Percentiles rank a stretch among this genome's conserved stretches.
Evolutionary conservation across 306 rosid species (phyloP).

Genomic region (Medicago truncatula): DNA sequence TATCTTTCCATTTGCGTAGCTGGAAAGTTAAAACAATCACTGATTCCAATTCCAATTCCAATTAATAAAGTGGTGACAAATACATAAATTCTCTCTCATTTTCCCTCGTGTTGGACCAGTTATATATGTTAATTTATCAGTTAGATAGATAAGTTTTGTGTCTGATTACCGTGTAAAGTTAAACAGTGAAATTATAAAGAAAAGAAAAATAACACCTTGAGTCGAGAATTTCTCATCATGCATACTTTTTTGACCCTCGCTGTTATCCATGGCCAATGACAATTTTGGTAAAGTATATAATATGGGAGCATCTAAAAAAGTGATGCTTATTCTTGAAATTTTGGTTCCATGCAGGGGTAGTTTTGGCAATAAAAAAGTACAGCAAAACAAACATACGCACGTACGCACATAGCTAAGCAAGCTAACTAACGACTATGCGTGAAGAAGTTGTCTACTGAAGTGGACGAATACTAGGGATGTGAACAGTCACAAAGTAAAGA

Average conservation of each 20-base stretch:
- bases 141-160: neutral
- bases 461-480: conserved; percentile 49
- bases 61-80: conserved; percentile 17
- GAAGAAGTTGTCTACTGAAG: conserved; percentile 72
- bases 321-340: conserved; percentile 39
- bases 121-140: neutral
- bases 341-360: conserved; percentile 57
- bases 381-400: conserved; percentile 46
- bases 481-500: conserved; percentile 47
- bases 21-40: conserved; percentile 12
- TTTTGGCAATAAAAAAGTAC: conserved; percentile 46
- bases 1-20: neutral
- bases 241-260: neutral
- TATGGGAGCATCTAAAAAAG: neutral
- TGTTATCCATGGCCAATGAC: neutral
- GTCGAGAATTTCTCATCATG: neutral
- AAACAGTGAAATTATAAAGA: neutral
- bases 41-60: neutral
- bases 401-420: conserved; percentile 40
- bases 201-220: neutral
- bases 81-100: neutral
- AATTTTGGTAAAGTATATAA: neutral
- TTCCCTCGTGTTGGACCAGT: neutral
- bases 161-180: neutral
- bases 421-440: conserved; percentile 70